Conservation (phyloP, 2,329 filamentous ascomycete genomes). For the Cytospora piceae region DNA sequence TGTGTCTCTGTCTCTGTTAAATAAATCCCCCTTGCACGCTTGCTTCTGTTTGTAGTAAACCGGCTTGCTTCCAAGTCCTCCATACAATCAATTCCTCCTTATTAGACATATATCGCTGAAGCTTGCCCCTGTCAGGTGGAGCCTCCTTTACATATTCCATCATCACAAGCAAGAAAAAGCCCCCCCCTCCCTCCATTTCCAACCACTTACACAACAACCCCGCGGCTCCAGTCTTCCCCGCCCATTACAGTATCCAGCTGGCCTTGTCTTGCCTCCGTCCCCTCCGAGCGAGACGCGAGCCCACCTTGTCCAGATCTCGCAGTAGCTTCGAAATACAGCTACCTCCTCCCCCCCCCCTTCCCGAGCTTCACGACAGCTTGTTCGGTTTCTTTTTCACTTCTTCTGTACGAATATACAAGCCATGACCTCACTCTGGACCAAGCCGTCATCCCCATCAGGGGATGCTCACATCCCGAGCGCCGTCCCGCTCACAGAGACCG, state of each 20-base stretch:
- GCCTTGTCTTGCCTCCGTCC: neutral
- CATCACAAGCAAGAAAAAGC: neutral
- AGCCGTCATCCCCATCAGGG: constrained; percentile 14
- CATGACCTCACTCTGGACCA: constrained; percentile 34
- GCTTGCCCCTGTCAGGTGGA: too few relatives aligned
- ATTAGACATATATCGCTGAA: too few relatives aligned
- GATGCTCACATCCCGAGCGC: constrained; percentile 22
- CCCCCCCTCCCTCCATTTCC: neutral
- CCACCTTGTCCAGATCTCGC: neutral
- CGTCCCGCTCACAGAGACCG: constrained; percentile 20
- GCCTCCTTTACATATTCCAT: too few relatives aligned
- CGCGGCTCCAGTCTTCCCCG: constrained; percentile 5
- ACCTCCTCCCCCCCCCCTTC: neutral
- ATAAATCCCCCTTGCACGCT: too few relatives aligned
- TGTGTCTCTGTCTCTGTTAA: too few relatives aligned
- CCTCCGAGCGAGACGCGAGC: neutral
- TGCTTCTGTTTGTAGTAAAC: too few relatives aligned
- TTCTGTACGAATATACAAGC: neutral
- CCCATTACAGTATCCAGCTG: constrained; percentile 1
- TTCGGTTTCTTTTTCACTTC: neutral
- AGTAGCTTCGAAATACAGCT: constrained; percentile 7
- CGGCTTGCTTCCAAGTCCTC: too few relatives aligned
- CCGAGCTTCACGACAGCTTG: neutral
- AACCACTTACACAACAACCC: constrained; percentile 13
- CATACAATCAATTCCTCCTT: too few relatives aligned